A percentile compares a stretch with the other conserved stretches of the same genome.
phyloP scores from a whole-genome alignment of 2,329 filamentous ascomycete genomes.

The Alternaria tenuissima region DNA sequence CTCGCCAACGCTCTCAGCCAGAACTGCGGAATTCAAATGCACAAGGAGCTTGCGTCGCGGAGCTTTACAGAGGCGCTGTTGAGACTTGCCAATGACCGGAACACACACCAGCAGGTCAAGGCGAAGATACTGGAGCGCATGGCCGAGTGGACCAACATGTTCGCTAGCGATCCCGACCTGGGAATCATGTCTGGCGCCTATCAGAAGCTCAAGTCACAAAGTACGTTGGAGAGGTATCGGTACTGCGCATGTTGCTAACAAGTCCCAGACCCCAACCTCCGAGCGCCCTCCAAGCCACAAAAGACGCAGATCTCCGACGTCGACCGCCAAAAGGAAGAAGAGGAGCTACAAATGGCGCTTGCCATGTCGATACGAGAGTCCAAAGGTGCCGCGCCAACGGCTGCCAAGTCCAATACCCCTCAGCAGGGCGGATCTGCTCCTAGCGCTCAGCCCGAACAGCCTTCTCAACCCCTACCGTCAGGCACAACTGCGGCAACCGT shows the following conservation, averaged over 20 bases:
- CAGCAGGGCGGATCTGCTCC: constrained; percentile 41
- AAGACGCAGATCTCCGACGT: constrained; percentile 90
- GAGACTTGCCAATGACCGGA: constrained; percentile 89
- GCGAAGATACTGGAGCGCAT: constrained; percentile 96
- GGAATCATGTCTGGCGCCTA: constrained; percentile 98
- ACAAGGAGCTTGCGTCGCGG: constrained; percentile 87
- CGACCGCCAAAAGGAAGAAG: constrained; percentile 94
- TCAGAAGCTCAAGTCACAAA: constrained; percentile 79
- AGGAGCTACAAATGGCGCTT: constrained; percentile 95
- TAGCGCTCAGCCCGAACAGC: constrained; percentile 47
- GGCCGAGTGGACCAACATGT: constrained; percentile 97
- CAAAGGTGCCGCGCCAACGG: constrained; percentile 52
- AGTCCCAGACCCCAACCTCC: constrained; percentile 80
- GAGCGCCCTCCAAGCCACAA: constrained; percentile 89
- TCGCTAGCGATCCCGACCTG: constrained; percentile 84
- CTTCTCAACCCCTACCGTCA: constrained; percentile 69
- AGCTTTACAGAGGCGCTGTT: constrained; percentile 94
- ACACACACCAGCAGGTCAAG: constrained; percentile 96
- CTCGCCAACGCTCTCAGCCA: constrained; percentile 90
- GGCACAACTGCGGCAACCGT: constrained; percentile 97
- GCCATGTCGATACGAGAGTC: constrained; percentile 93
- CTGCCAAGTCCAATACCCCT: constrained; percentile 53
- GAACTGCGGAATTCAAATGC: constrained; percentile 86
- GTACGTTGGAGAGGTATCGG: constrained; percentile 45
- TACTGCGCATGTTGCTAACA: constrained; percentile 17